Evolutionary conservation across 371 early-diverging fungal species (phyloP).

Genomic region (Mucor velutinosus): DNA sequence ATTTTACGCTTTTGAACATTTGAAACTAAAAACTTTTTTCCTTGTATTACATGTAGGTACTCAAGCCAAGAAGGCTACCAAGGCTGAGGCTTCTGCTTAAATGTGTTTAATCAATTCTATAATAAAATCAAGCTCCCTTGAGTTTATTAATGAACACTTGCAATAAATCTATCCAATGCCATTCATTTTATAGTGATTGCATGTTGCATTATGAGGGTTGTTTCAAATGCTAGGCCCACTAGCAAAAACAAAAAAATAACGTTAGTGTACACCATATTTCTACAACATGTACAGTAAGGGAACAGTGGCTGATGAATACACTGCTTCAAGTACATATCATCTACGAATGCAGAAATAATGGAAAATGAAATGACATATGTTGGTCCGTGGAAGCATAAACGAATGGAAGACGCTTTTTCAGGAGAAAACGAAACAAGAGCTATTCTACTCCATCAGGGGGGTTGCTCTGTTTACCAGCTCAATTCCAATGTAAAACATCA

Average conservation of each 20-base stretch:
- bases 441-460: not conserved
- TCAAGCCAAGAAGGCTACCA: constrained; percentile 61
- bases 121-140: not conserved
- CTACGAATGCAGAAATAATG: not conserved
- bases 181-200: not conserved
- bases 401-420: not conserved
- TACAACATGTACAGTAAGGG: not conserved
- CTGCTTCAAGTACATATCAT: not conserved
- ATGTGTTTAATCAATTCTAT: not conserved
- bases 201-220: not conserved
- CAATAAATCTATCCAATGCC: not conserved
- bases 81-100: constrained; percentile 44
- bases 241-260: too few species aligned
- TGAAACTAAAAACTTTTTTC: not conserved
- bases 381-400: not conserved
- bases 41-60: not conserved
- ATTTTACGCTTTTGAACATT: not conserved
- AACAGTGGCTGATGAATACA: not conserved
- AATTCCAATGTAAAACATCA: not conserved
- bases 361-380: not conserved
- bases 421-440: not conserved
- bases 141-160: not conserved
- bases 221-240: not conserved
- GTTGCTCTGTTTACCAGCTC: not conserved
- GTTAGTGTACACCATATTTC: too few species aligned